Evolutionary conservation across 1,284 basidiomycete species (phyloP).

Genomic region (Ustilago lituana): DNA sequence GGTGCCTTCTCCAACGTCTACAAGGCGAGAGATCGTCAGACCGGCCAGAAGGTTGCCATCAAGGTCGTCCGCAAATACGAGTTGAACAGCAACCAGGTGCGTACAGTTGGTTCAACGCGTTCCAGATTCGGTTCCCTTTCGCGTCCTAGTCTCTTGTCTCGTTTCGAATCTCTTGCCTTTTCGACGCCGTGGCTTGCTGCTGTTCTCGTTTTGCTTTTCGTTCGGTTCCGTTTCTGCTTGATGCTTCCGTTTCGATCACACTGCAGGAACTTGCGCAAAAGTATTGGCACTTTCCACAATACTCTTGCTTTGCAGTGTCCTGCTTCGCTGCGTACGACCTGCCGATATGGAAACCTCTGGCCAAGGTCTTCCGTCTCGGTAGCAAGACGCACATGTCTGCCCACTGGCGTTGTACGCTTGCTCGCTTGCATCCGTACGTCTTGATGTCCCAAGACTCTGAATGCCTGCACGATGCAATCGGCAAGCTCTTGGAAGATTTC

Average conservation of each 20-base stretch:
- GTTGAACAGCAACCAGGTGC: conserved; percentile 90
- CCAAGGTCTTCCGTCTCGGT: conserved; percentile 62
- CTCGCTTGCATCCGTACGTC: not conserved
- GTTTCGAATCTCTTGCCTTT: conserved; percentile 11
- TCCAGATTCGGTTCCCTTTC: not conserved
- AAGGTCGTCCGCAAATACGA: conserved; percentile 98
- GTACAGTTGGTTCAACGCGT: conserved; percentile 68
- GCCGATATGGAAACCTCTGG: conserved; percentile 35
- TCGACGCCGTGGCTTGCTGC: conserved; percentile 19
- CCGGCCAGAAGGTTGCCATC: conserved; percentile 87
- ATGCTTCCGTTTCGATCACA: conserved; percentile 55
- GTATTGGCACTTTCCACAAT: not conserved
- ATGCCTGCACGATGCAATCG: not conserved
- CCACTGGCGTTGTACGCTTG: conserved; percentile 6
- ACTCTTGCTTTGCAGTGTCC: not conserved
- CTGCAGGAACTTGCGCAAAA: too few species aligned
- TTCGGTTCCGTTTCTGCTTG: conserved; percentile 32
- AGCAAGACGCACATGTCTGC: conserved; percentile 54
- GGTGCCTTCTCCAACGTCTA: conserved; percentile 99
- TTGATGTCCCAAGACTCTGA: not conserved
- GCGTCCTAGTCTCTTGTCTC: conserved; percentile 45
- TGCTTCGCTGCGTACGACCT: conserved; percentile 22
- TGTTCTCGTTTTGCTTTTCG: conserved; percentile 5
- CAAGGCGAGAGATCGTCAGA: conserved; percentile 83
- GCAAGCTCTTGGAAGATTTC: conserved; percentile 6